Conservation (phyloP, 2,329 filamentous ascomycete genomes). For the Claviceps digitariae region DNA sequence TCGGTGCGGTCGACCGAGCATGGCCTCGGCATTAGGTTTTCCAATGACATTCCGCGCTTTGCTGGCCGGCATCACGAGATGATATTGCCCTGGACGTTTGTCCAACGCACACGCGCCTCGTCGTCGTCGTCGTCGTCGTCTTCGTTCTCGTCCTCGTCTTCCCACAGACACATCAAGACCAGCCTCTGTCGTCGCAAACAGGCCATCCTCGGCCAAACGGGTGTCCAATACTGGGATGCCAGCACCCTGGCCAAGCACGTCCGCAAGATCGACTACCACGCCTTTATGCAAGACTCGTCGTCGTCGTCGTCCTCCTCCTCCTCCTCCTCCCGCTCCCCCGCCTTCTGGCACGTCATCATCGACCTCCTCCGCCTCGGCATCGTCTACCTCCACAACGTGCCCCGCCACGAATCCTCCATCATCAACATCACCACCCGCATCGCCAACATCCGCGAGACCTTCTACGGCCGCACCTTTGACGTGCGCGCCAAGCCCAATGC, state of each 20-base stretch:
- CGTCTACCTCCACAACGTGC: conserved; percentile 63
- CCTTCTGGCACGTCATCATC: conserved; percentile 47
- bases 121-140: not conserved
- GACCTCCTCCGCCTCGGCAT: conserved; percentile 56
- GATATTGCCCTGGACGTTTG: conserved; percentile 20
- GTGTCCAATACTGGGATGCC: conserved; percentile 28
- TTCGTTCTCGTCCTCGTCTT: not conserved
- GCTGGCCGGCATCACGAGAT: conserved; percentile 17
- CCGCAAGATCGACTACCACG: conserved; percentile 50
- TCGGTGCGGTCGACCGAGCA: conserved; percentile 19
- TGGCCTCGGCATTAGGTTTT: conserved; percentile 47
- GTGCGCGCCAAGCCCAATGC: conserved; percentile 70
- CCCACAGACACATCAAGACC: conserved; percentile 6
- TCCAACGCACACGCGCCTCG: conserved; percentile 15
- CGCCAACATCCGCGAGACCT: conserved; percentile 68
- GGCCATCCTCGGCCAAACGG: conserved; percentile 18
- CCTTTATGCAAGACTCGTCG: conserved; percentile 46
- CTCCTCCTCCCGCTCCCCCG: conserved; percentile 20
- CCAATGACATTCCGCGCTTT: conserved; percentile 26
- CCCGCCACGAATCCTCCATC: conserved; percentile 52
- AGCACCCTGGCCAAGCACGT: conserved; percentile 26
- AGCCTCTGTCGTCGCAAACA: conserved; percentile 13
- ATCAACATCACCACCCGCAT: conserved; percentile 56
- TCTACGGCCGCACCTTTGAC: conserved; percentile 87
- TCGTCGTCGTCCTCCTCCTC: not conserved